Evolutionary conservation across 2,329 filamentous ascomycete genomes (phyloP).

Genomic region (Talaromyces sp.): DNA sequence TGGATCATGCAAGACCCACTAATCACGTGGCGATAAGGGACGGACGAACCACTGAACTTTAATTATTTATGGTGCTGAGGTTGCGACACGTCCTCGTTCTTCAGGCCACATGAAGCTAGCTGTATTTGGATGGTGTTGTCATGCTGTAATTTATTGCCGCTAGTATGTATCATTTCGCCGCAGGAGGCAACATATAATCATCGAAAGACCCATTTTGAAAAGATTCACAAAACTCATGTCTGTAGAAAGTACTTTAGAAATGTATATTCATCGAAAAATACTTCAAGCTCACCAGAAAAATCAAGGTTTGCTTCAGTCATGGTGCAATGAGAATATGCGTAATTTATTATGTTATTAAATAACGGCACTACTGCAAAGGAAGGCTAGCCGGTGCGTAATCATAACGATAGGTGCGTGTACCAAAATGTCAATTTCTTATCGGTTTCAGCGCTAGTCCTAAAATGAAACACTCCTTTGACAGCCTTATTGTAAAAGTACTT

Average conservation of each 20-base stretch:
- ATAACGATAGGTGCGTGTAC: background rate
- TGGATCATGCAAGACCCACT: conserved; percentile 9
- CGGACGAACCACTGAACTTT: background rate
- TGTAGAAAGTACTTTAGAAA: background rate
- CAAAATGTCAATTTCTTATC: background rate
- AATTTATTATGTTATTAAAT: background rate
- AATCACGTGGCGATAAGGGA: conserved; percentile 16
- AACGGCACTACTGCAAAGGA: background rate
- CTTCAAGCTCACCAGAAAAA: background rate
- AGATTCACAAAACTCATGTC: fast-evolving
- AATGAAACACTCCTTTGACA: background rate
- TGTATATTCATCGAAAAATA: background rate
- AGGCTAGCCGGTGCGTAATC: background rate
- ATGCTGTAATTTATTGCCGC: no score
- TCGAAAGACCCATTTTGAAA: background rate
- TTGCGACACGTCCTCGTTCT: background rate
- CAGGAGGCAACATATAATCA: background rate
- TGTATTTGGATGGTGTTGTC: background rate
- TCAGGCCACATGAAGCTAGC: background rate
- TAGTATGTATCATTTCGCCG: no score
- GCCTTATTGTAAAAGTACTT: background rate
- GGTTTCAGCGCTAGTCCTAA: background rate
- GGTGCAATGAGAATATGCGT: background rate
- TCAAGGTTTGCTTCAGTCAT: background rate
- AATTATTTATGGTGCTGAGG: background rate